Conservation (phyloP, 495 filamentous ascomycete genomes). For the Oleoguttula mirabilis region DNA sequence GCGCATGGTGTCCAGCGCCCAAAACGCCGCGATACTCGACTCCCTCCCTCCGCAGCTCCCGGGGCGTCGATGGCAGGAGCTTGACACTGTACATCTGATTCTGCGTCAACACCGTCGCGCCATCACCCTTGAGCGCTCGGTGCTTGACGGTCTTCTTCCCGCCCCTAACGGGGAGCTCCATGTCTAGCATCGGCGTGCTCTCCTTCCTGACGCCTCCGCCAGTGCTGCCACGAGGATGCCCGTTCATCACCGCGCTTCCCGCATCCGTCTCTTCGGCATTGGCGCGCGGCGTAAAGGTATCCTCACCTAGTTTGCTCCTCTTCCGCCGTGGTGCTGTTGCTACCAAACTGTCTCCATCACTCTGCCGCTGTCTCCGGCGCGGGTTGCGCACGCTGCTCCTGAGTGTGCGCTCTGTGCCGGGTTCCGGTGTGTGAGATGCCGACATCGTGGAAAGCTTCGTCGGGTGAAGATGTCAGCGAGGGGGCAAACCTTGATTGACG, state of each 20-base stretch:
- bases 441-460: slow-evolving; percentile 4
- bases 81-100: slow-evolving; percentile 80
- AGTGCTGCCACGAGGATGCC: slow-evolving; percentile 15
- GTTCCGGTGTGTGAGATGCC: slow-evolving; percentile 5
- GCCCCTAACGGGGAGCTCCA: slow-evolving; percentile 27
- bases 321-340: slow-evolving; percentile 25
- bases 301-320: slow-evolving; percentile 29
- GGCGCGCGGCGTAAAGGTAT: slow-evolving; percentile 18
- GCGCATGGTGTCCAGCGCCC: slow-evolving; percentile 32
- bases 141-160: slow-evolving; percentile 23
- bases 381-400: slow-evolving; percentile 22
- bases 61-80: slow-evolving; percentile 52
- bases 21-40: slow-evolving; percentile 12
- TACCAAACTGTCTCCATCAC: slow-evolving; percentile 26
- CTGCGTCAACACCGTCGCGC: slow-evolving; percentile 45
- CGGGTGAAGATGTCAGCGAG: background rate
- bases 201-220: slow-evolving; percentile 1
- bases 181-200: slow-evolving; percentile 1
- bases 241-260: slow-evolving; percentile 19
- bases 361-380: slow-evolving; percentile 27
- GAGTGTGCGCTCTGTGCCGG: slow-evolving; percentile 5
- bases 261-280: slow-evolving; percentile 1
- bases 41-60: slow-evolving; percentile 12
- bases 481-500: background rate
- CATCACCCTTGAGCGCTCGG: slow-evolving; percentile 26